phyloP scores from a whole-genome alignment of 108 stramenopile species.

The Stephanodiscus minutulus region DNA sequence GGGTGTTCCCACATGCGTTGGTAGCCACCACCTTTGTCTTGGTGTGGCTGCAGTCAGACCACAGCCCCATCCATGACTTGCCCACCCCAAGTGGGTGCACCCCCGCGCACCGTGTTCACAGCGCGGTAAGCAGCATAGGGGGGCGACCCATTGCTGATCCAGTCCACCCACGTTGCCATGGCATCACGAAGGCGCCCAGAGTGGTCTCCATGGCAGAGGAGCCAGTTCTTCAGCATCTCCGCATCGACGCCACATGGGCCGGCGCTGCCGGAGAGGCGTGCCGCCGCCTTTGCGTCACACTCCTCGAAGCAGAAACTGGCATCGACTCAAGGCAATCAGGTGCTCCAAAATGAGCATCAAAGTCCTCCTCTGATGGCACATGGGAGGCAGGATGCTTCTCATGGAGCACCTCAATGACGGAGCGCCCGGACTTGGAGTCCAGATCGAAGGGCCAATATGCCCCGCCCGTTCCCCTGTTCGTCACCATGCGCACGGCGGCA shows the following conservation, averaged over 20 bases:
- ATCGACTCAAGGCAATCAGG: constrained; percentile 3
- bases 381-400: constrained; percentile 13
- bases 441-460: constrained; percentile 10
- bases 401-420: constrained; percentile 23
- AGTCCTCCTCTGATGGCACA: not conserved
- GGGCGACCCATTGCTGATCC: constrained; percentile 18
- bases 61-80: constrained; percentile 18
- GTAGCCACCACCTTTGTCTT: too few species aligned
- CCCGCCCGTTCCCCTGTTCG: too few species aligned
- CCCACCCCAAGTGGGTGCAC: constrained; percentile 36
- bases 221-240: constrained; percentile 13
- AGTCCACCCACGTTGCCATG: constrained; percentile 25
- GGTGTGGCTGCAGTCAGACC: too few species aligned
- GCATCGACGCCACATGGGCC: constrained; percentile 1
- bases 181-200: not conserved
- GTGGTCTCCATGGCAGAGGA: not conserved
- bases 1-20: too few species aligned
- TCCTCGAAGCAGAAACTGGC: constrained; percentile 19
- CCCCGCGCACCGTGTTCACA: constrained; percentile 30
- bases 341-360: constrained; percentile 6
- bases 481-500: too few species aligned
- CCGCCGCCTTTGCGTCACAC: constrained; percentile 22
- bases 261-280: constrained; percentile 28
- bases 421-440: constrained; percentile 13
- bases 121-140: constrained; percentile 43